Percentiles rank a stretch among this genome's conserved stretches.
These are phyloP conservation scores for Russula griseocarnosa DNA, from an alignment of 768 basidiomycete species.

Conservation along the genomic window DNA sequence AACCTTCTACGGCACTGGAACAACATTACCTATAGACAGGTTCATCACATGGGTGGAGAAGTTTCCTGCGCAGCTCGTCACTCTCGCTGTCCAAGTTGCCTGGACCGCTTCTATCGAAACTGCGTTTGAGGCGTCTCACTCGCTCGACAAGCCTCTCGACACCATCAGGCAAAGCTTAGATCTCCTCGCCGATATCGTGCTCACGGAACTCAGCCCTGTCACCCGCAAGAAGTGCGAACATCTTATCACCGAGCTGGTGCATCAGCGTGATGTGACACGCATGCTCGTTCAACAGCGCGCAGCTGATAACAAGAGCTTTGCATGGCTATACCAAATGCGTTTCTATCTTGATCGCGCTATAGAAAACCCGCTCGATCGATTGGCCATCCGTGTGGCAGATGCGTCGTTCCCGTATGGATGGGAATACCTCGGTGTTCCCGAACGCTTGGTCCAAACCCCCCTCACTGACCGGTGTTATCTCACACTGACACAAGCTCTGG, in stretches of 20 bases:
- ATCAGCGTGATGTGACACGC: conserved; percentile 93
- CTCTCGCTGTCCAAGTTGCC: conserved; percentile 89
- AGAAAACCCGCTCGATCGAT: conserved; percentile 75
- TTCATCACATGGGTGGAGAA: conserved; percentile 90
- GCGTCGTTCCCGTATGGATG: conserved; percentile 95
- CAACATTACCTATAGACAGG: conserved; percentile 55
- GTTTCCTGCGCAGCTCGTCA: conserved; percentile 94
- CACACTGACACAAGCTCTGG: conserved; percentile 91
- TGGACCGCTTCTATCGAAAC: conserved; percentile 87
- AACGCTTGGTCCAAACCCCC: conserved; percentile 96
- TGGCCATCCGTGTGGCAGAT: conserved; percentile 82
- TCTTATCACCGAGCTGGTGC: conserved; percentile 96
- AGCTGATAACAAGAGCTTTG: conserved; percentile 66
- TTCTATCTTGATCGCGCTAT: conserved; percentile 78
- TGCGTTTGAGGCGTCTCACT: conserved; percentile 52
- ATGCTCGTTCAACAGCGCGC: conserved; percentile 65
- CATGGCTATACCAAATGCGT: conserved; percentile 98
- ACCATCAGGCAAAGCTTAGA: conserved; percentile 82
- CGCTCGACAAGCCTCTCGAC: conserved; percentile 64
- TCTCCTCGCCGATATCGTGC: conserved; percentile 92
- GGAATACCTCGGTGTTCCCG: conserved; percentile 97
- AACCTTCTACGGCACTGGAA: conserved; percentile 67
- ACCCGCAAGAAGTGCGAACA: conserved; percentile 99
- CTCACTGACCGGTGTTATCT: conserved; percentile 96
- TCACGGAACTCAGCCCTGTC: conserved; percentile 81